These are phyloP conservation scores for Epichloe aotearoae DNA, from an alignment of 2,329 filamentous ascomycete species.

Conservation along the genomic window DNA sequence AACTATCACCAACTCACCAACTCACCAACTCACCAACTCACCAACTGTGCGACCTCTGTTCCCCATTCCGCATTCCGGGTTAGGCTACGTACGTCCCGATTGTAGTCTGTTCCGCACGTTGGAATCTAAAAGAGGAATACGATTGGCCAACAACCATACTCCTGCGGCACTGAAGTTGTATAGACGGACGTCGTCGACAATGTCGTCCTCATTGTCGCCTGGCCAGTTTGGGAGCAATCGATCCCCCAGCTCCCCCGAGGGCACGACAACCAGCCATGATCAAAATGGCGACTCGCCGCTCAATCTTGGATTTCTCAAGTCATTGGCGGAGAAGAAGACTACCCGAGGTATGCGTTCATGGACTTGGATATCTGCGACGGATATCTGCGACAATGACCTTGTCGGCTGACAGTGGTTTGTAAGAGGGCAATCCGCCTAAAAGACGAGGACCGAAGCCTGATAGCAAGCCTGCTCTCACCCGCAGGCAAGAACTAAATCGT, in stretches of 20 bases:
- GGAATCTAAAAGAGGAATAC: neutral
- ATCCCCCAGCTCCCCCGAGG: conserved; percentile 12
- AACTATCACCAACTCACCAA: neutral
- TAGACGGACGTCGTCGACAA: neutral
- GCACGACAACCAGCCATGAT: conserved; percentile 20
- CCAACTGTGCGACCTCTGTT: neutral
- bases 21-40: neutral
- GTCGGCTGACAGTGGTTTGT: conserved; percentile 2
- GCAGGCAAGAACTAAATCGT: conserved; percentile 85
- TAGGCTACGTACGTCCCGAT: neutral
- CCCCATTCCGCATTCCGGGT: neutral
- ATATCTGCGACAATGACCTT: neutral
- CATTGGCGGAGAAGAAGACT: conserved; percentile 56
- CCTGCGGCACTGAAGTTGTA: neutral
- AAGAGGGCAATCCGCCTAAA: conserved; percentile 77
- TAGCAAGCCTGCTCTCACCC: conserved; percentile 83
- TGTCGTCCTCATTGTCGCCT: conserved; percentile 31
- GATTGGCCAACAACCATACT: neutral
- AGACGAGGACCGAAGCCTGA: conserved; percentile 90
- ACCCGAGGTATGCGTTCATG: conserved; percentile 48
- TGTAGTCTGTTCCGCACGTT: neutral
- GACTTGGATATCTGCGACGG: neutral
- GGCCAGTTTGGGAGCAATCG: conserved; percentile 18
- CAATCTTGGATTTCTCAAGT: conserved; percentile 52
- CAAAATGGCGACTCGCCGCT: conserved; percentile 29